Evolutionary conservation across 2,329 filamentous ascomycete genomes (phyloP).

Genomic region (Exophiala mesophila): DNA sequence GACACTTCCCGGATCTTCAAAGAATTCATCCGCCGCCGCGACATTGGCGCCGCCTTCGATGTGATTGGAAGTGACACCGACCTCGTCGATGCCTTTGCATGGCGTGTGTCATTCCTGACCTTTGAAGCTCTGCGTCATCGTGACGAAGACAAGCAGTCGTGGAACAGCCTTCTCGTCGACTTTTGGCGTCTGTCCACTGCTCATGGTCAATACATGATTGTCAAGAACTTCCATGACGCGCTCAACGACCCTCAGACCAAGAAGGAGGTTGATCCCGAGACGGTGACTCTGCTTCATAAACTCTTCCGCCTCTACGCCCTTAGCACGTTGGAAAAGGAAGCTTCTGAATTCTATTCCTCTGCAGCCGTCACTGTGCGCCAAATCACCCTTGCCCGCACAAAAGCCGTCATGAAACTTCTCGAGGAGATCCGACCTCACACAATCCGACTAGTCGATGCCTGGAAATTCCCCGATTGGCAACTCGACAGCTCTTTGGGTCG

Average conservation of each 20-base stretch:
- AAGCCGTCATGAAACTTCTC: constrained; percentile 62
- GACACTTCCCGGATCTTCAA: constrained; percentile 64
- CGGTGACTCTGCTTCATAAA: constrained; percentile 56
- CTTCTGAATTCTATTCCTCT: constrained; percentile 66
- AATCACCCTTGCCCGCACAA: constrained; percentile 63
- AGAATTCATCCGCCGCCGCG: constrained; percentile 59
- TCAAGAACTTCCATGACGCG: constrained; percentile 71
- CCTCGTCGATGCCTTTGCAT: constrained; percentile 67
- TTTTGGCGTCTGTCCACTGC: constrained; percentile 72
- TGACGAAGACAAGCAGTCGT: constrained; percentile 67
- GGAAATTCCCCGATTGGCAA: constrained; percentile 74
- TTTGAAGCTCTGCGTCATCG: constrained; percentile 71
- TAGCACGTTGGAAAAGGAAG: constrained; percentile 62
- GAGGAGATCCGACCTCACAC: constrained; percentile 69
- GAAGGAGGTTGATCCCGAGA: constrained; percentile 52
- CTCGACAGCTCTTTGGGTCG: constrained; percentile 66
- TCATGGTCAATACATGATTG: constrained; percentile 70
- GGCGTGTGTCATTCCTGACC: constrained; percentile 68
- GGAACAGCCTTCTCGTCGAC: constrained; percentile 74
- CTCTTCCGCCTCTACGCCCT: constrained; percentile 63
- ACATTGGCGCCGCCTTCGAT: constrained; percentile 69
- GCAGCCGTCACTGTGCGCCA: constrained; percentile 65
- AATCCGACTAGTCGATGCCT: constrained; percentile 64
- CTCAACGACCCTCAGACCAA: constrained; percentile 55
- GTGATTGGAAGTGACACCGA: constrained; percentile 65